These are phyloP conservation scores for Trichoderma sp. DNA, from an alignment of 2,329 filamentous ascomycete genomes.

Conservation along the genomic window DNA sequence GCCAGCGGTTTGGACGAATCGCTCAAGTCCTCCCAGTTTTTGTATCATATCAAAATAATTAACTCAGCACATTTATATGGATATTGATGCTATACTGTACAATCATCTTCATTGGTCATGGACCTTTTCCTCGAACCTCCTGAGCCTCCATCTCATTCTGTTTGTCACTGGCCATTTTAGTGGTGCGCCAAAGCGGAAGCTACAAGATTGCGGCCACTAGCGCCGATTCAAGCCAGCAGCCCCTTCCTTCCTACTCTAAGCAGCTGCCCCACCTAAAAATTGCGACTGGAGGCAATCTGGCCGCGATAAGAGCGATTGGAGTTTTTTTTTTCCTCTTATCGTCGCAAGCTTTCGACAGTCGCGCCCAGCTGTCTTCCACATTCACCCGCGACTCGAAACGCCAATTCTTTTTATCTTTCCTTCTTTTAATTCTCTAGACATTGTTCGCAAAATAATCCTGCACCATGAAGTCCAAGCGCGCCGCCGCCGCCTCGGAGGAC, in stretches of 20 bases:
- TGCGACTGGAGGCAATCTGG: not conserved
- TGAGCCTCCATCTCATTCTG: not conserved
- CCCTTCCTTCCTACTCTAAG: not conserved
- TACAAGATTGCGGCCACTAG: not conserved
- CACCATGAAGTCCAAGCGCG: slow-evolving; percentile 40
- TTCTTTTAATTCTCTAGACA: not conserved
- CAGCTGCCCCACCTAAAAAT: slow-evolving; percentile 1
- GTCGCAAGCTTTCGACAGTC: not conserved
- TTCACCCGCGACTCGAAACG: not conserved
- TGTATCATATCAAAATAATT: not conserved
- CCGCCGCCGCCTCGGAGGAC: slow-evolving; percentile 30
- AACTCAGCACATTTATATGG: no score
- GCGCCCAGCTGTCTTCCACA: not conserved
- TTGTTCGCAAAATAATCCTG: not conserved
- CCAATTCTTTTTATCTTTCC: not conserved
- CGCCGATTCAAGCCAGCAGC: not conserved
- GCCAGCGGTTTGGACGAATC: not conserved
- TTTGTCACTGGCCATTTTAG: not conserved
- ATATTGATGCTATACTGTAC: not conserved
- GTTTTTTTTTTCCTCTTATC: slow-evolving; percentile 1
- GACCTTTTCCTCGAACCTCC: not conserved
- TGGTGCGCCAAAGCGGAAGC: not conserved
- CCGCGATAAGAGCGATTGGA: slow-evolving; percentile 18
- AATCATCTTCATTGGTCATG: not conserved
- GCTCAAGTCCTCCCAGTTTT: not conserved